A percentile compares a stretch with the other conserved stretches of the same genome.
These are phyloP conservation scores for Mycena indigotica DNA, from an alignment of 768 basidiomycete genomes.

Conservation along the genomic window DNA sequence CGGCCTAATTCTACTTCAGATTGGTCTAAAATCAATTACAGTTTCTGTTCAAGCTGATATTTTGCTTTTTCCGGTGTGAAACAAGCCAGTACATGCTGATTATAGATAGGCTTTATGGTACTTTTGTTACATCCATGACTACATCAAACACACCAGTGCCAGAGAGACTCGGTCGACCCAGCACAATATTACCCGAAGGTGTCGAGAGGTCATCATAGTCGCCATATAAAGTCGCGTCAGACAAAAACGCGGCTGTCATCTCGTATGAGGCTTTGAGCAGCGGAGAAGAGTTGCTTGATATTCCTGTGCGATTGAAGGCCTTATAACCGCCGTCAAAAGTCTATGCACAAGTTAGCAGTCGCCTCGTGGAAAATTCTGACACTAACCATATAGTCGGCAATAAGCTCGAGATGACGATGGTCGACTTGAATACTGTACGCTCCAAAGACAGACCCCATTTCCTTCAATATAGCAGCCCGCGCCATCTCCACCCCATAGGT, in stretches of 20 bases:
- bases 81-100: too few relatives aligned
- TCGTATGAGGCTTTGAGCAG: slow-evolving; percentile 97
- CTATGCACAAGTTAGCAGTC: slow-evolving; percentile 41
- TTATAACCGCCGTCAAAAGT: slow-evolving; percentile 98
- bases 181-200: slow-evolving; percentile 89
- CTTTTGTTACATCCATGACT: slow-evolving; percentile 50
- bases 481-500: slow-evolving; percentile 99
- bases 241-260: slow-evolving; percentile 90
- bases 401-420: slow-evolving; percentile 89
- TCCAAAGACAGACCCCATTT: slow-evolving; percentile 89
- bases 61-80: too few relatives aligned
- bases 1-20: too few relatives aligned
- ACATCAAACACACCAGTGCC: slow-evolving; percentile 97
- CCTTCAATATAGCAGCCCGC: slow-evolving; percentile 83
- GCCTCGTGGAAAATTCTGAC: slow-evolving; percentile 26
- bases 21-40: too few relatives aligned
- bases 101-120: background rate
- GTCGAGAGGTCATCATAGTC: slow-evolving; percentile 93
- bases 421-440: slow-evolving; percentile 97
- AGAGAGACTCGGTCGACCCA: slow-evolving; percentile 83
- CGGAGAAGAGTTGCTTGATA: slow-evolving; percentile 91
- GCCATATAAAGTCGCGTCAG: slow-evolving; percentile 91
- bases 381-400: slow-evolving; percentile 99
- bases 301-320: slow-evolving; percentile 96
- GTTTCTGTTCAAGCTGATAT: too few relatives aligned